Evolutionary conservation across 2,329 filamentous ascomycete species (phyloP).

Genomic region (Cordyceps javanica): DNA sequence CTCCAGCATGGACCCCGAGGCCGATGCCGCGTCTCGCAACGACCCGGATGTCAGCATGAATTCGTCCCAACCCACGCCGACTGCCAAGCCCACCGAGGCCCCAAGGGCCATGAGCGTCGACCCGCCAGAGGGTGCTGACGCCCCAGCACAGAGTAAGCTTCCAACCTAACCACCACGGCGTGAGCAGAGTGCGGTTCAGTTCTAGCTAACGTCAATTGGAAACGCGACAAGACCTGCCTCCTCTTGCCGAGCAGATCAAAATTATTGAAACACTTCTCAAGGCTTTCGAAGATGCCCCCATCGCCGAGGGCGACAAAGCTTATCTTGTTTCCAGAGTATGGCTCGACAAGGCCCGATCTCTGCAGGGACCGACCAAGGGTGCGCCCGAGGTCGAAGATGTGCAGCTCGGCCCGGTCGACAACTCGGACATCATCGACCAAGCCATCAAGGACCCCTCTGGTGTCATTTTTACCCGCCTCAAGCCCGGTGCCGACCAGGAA

Average conservation of each 20-base stretch:
- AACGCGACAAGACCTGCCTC: constrained; percentile 25
- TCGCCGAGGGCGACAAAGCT: constrained; percentile 66
- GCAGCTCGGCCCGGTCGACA: constrained; percentile 74
- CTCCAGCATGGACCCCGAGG: constrained; percentile 53
- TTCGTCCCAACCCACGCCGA: constrained; percentile 22
- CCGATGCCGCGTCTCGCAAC: constrained; percentile 32
- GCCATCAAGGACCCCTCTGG: constrained; percentile 44
- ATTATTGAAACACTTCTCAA: constrained; percentile 59
- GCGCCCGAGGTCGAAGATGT: constrained; percentile 56
- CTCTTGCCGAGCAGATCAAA: constrained; percentile 58
- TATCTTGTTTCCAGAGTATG: constrained; percentile 76
- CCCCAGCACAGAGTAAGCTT: constrained; percentile 23
- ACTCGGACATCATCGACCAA: constrained; percentile 70
- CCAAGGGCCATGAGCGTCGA: constrained; percentile 38
- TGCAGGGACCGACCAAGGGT: constrained; percentile 52
- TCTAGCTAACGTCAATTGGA: not conserved
- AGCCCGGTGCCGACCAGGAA: constrained; percentile 59
- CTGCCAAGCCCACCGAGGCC: constrained; percentile 15
- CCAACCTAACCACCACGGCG: not conserved
- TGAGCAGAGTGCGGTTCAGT: not conserved
- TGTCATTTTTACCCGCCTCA: constrained; percentile 64
- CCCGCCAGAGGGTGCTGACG: constrained; percentile 20
- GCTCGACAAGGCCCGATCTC: constrained; percentile 66
- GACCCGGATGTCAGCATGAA: constrained; percentile 44
- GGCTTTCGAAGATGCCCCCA: constrained; percentile 43